Evolutionary conservation across 2,329 filamentous ascomycete genomes (phyloP).

Genomic region (Aureobasidium melanogenum): DNA sequence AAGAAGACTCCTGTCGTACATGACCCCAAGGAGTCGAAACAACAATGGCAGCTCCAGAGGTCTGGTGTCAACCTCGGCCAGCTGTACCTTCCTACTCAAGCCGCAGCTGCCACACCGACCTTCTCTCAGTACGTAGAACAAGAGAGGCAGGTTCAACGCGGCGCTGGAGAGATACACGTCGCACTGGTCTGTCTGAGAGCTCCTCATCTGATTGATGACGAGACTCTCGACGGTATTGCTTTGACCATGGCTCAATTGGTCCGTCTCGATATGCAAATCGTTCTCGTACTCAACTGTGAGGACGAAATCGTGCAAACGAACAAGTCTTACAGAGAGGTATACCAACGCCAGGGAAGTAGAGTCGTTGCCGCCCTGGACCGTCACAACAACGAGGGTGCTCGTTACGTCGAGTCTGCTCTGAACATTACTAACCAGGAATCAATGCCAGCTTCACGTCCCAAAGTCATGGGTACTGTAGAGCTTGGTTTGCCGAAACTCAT

Average conservation of each 20-base stretch:
- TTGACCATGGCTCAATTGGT: conserved; percentile 77
- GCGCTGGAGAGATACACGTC: conserved; percentile 49
- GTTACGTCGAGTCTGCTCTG: conserved; percentile 55
- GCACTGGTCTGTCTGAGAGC: conserved; percentile 77
- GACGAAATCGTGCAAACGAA: conserved; percentile 19
- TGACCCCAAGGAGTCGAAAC: conserved; percentile 18
- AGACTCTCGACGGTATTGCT: conserved; percentile 64
- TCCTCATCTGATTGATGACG: conserved; percentile 61
- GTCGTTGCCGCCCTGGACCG: conserved; percentile 66
- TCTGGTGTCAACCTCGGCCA: conserved; percentile 52
- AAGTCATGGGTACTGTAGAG: conserved; percentile 28
- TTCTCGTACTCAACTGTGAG: conserved; percentile 71
- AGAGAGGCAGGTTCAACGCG: conserved; percentile 29
- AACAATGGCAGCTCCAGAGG: conserved; percentile 27
- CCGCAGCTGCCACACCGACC: conserved; percentile 50
- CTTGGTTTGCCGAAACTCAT: conserved; percentile 44
- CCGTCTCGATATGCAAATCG: conserved; percentile 69
- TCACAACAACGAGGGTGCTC: conserved; percentile 58
- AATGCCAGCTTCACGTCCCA: conserved; percentile 26
- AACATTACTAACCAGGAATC: conserved; percentile 21
- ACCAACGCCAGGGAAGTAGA: conserved; percentile 57
- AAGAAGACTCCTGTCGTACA: conserved; percentile 24
- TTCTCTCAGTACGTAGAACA: conserved; percentile 37
- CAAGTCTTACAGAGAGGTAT: conserved; percentile 10
- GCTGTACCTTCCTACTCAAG: conserved; percentile 49